phyloP scores from a whole-genome alignment of 805 yeast genomes.

The Saturnispora silvae region DNA sequence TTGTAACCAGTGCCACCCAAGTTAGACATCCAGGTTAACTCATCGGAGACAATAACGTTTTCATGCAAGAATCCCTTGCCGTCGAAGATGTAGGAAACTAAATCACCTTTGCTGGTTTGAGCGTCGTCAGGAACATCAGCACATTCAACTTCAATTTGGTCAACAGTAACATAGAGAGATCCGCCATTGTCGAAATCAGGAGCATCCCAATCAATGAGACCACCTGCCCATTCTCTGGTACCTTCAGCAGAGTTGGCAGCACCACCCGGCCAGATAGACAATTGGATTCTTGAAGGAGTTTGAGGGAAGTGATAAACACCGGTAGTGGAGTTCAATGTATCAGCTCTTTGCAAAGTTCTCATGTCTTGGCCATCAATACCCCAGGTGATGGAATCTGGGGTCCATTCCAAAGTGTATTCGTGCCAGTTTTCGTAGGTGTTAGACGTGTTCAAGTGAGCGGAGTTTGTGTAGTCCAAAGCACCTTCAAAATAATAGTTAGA shows the following conservation, averaged over 20 bases:
- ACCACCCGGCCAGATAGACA: constrained; percentile 78
- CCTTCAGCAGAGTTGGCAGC: constrained; percentile 41
- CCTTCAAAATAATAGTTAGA: constrained; percentile 78
- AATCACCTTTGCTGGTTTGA: constrained; percentile 29
- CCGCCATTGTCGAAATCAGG: constrained; percentile 65
- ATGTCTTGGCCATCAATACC: constrained; percentile 54
- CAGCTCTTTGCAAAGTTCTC: constrained; percentile 52
- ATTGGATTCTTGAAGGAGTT: constrained; percentile 63
- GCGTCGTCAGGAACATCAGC: constrained; percentile 62
- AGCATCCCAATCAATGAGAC: constrained; percentile 73
- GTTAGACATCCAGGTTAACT: constrained; percentile 48
- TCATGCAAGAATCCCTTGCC: constrained; percentile 37
- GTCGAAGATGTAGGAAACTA: constrained; percentile 41
- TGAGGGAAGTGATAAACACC: constrained; percentile 53
- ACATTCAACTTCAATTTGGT: constrained; percentile 52
- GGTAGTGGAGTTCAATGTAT: constrained; percentile 54
- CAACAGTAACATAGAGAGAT: constrained; percentile 63
- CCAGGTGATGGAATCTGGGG: constrained; percentile 63
- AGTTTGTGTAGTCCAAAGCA: constrained; percentile 54
- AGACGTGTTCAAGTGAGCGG: constrained; percentile 31
- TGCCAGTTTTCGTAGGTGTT: constrained; percentile 64
- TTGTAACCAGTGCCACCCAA: constrained; percentile 59
- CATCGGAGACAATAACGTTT: constrained; percentile 50
- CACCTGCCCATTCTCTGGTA: constrained; percentile 83
- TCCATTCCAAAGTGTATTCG: constrained; percentile 73